These are phyloP conservation scores for Schizochytrium sp. DNA, from an alignment of 108 stramenopile species.

Conservation along the genomic window DNA sequence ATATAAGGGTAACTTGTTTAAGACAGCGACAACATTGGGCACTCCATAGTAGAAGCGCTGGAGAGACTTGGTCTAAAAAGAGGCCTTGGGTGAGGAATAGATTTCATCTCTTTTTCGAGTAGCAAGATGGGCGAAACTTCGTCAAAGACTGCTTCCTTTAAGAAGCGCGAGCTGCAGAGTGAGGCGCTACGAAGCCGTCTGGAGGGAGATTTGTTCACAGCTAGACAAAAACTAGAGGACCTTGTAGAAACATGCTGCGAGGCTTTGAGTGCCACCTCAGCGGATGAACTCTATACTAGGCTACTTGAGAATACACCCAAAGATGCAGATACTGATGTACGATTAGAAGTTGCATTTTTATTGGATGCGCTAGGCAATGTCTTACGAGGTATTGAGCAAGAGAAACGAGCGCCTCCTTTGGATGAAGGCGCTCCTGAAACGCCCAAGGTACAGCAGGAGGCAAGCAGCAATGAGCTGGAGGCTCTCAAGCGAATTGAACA, in stretches of 20 bases:
- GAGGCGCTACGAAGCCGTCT: slow-evolving; percentile 17
- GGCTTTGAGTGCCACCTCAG: not conserved
- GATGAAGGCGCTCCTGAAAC: not conserved
- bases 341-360: not conserved
- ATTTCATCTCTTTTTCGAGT: no score
- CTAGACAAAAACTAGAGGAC: not conserved
- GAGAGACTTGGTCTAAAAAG: no score
- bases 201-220: slow-evolving; percentile 12
- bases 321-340: not conserved
- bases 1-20: no score
- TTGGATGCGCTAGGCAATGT: slow-evolving; percentile 6
- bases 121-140: slow-evolving; percentile 3
- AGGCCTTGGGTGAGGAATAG: no score
- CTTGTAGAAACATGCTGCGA: not conserved
- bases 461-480: not conserved
- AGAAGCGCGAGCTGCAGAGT: slow-evolving; percentile 17
- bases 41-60: no score
- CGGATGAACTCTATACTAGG: not conserved
- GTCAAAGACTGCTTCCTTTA: slow-evolving; percentile 22
- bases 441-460: not conserved
- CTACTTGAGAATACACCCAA: not conserved
- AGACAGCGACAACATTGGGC: no score
- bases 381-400: slow-evolving; percentile 15
- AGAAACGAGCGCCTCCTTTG: not conserved
- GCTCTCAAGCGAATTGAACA: slow-evolving; percentile 17